Base-by-base conservation (phyloP, 2,329 filamentous ascomycete genomes). In the Neofusicoccum umdonicola region DNA sequence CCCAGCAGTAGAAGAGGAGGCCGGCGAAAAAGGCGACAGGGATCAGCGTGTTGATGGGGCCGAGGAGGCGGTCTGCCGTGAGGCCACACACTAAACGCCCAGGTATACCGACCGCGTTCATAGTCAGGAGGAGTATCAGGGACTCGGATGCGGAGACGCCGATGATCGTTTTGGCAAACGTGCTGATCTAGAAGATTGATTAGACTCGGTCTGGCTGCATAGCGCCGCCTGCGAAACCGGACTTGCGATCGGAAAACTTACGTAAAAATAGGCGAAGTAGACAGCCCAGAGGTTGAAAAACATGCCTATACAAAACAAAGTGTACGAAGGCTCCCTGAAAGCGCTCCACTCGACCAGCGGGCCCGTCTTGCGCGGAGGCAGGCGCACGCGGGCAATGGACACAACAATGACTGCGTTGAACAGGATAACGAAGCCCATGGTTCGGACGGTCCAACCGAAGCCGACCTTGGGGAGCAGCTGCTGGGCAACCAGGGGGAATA, bases 361-460 rank as follows among this genome's bases (percentile, higher is more conserved):
- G 0, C 79, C 80, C 2, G 73, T 74, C 56, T 76, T 78, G 4
- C 79, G 68, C 1, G 80, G 80, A 9, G 80, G 79, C 1, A 82
- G 66, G 5, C 80, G 69, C 2, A 79, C 77, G 12, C 73, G 72
- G 0, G 72, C 69, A 15, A 75, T 68, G 31, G 77, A 76, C 12
- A 75, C 52, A 0, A 66, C 62, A 0, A 78, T 72, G 0, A 76
- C 8, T 19, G 82, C 72, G 77, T 84, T 78, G 0, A 76, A 80
- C 1, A 89, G 67, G 22, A 86, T 85, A 35, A 90, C 81, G 60
- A 90, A 83, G 0, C 84, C 87, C 67, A 89, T 80, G 0, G 83
- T 81, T 0, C 88, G 79, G 19, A 88, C 82, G 0, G 88, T 88
- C 87, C 87, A 90, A 0, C 80, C 79, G 69, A 89, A 90, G 0